Conservation (phyloP, 2,329 filamentous ascomycete species). For the Elsinoe ampelina region DNA sequence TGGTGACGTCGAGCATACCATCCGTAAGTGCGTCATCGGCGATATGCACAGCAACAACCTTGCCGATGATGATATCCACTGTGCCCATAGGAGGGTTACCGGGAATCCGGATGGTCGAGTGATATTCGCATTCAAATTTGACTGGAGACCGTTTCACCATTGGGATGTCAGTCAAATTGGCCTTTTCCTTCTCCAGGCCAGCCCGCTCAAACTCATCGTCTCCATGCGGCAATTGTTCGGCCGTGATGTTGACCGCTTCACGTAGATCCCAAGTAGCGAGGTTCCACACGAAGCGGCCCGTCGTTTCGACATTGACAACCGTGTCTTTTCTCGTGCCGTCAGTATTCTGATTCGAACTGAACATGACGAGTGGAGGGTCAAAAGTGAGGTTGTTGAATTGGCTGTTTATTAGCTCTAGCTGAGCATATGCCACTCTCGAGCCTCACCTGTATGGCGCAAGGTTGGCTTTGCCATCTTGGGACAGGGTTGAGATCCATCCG, state of each 20-base stretch:
- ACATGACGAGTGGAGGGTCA: slow-evolving; percentile 55
- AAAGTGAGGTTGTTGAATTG: slow-evolving; percentile 58
- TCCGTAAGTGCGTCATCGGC: slow-evolving; percentile 46
- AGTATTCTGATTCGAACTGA: slow-evolving; percentile 48
- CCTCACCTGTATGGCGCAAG: slow-evolving; percentile 44
- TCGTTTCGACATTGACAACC: slow-evolving; percentile 46
- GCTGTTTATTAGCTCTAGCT: slow-evolving; percentile 19
- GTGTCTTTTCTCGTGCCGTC: slow-evolving; percentile 45
- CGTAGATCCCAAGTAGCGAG: slow-evolving; percentile 49
- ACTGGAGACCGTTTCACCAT: slow-evolving; percentile 49
- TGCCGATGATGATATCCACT: slow-evolving; percentile 49
- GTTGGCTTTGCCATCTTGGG: slow-evolving; percentile 40
- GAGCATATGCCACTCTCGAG: too few relatives aligned
- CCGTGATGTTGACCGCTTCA: slow-evolving; percentile 46
- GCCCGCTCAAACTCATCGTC: slow-evolving; percentile 48
- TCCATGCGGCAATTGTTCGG: slow-evolving; percentile 40
- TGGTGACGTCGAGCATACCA: slow-evolving; percentile 46
- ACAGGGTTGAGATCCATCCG: slow-evolving; percentile 53
- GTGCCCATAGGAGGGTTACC: slow-evolving; percentile 50
- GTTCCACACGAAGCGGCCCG: slow-evolving; percentile 51
- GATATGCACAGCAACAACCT: slow-evolving; percentile 50
- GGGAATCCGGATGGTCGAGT: slow-evolving; percentile 46
- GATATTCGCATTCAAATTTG: slow-evolving; percentile 50
- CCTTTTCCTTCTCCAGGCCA: slow-evolving; percentile 41
- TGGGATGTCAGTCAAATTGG: slow-evolving; percentile 34